phyloP scores from a whole-genome alignment of 768 basidiomycete genomes.

The Mycena pura region DNA sequence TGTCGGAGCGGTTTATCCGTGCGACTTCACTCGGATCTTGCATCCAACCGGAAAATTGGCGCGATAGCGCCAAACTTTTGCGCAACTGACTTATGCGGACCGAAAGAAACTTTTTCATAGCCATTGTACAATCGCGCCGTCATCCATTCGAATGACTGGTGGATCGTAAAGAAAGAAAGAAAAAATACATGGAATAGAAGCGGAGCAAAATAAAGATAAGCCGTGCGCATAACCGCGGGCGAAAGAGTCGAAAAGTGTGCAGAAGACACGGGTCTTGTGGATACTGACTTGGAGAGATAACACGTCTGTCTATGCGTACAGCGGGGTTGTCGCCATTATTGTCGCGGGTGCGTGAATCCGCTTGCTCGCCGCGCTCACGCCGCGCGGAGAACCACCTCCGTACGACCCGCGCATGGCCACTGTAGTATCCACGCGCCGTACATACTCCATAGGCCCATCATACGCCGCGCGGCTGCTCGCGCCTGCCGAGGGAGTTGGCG shows the following conservation, averaged over 20 bases:
- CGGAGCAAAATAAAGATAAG: background rate
- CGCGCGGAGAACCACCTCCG: background rate
- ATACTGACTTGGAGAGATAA: background rate
- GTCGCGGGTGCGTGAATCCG: background rate
- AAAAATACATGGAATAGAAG: background rate
- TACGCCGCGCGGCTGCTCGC: background rate
- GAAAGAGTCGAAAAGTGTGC: background rate
- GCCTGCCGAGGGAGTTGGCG: background rate
- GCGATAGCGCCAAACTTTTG: slow-evolving; percentile 6
- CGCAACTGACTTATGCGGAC: no score
- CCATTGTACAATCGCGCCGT: background rate
- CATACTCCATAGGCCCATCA: background rate
- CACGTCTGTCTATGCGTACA: background rate
- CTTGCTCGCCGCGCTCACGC: slow-evolving; percentile 11
- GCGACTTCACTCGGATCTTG: background rate
- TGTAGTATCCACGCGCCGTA: background rate
- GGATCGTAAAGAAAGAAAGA: background rate
- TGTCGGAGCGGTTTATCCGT: slow-evolving; percentile 7
- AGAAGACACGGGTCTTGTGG: background rate
- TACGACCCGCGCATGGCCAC: background rate
- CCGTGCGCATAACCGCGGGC: background rate
- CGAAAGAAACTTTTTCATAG: background rate
- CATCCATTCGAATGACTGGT: background rate
- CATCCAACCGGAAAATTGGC: background rate
- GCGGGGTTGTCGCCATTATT: background rate